A percentile compares a stretch with the other conserved stretches of the same genome.
Evolutionary conservation across 768 basidiomycete species (phyloP).

Genomic region (Solioccasus polychromus): DNA sequence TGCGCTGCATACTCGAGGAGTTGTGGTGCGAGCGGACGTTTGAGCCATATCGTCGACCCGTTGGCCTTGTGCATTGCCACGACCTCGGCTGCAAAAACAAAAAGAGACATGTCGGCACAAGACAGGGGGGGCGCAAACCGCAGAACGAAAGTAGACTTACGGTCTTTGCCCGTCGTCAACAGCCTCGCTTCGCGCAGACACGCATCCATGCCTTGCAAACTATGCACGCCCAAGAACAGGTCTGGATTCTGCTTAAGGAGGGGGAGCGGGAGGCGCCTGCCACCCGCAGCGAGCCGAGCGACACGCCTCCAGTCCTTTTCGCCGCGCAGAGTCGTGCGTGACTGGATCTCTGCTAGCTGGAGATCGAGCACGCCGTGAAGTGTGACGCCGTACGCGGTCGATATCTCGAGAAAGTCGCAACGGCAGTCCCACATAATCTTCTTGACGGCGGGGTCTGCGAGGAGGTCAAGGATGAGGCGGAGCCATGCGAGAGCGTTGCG

Average conservation of each 20-base stretch:
- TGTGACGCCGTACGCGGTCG: constrained; percentile 22
- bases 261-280: constrained; percentile 22
- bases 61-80: constrained; percentile 36
- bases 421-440: constrained; percentile 46
- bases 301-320: constrained; percentile 28
- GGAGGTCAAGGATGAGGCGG: constrained; percentile 24
- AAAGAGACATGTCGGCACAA: background rate
- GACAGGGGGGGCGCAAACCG: background rate
- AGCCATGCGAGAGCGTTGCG: constrained; percentile 19
- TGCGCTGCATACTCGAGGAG: constrained; percentile 42
- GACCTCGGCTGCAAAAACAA: constrained; percentile 29
- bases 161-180: constrained; percentile 31
- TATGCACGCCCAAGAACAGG: constrained; percentile 32
- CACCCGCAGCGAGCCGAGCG: constrained; percentile 22
- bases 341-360: constrained; percentile 39
- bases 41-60: constrained; percentile 32
- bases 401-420: constrained; percentile 39
- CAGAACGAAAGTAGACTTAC: too few species aligned
- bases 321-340: constrained; percentile 22
- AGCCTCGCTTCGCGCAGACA: constrained; percentile 28
- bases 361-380: constrained; percentile 38
- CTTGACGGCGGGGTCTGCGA: constrained; percentile 27
- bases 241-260: constrained; percentile 23
- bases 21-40: constrained; percentile 34
- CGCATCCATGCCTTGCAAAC: constrained; percentile 35